These are phyloP conservation scores for Neurospora sp. DNA, from an alignment of 495 filamentous ascomycete species.

Conservation along the genomic window DNA sequence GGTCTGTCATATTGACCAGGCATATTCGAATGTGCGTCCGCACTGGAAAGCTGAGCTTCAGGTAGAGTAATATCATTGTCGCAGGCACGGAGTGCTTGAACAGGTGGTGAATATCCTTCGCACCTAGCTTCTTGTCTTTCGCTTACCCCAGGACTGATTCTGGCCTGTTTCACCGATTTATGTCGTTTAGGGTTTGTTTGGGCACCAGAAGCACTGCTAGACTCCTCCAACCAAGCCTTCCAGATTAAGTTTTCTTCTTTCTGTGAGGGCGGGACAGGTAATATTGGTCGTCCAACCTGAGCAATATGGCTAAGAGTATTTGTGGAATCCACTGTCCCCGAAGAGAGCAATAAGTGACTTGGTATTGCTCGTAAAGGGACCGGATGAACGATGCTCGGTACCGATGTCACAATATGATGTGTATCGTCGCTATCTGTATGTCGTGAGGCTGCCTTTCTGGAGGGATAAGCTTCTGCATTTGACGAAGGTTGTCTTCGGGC, in stretches of 20 bases:
- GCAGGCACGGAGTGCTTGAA: not conserved
- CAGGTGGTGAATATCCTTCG: not conserved
- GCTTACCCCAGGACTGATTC: slow-evolving; percentile 20
- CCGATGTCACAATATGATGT: slow-evolving; percentile 6
- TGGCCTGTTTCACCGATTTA: not conserved
- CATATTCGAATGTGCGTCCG: not conserved
- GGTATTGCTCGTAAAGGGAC: slow-evolving; percentile 9
- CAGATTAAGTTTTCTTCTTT: slow-evolving; percentile 11
- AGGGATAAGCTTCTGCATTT: not conserved
- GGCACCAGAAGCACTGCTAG: slow-evolving; percentile 2
- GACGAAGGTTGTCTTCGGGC: not conserved
- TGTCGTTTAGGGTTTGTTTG: not conserved
- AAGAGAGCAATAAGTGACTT: not conserved
- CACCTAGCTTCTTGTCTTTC: not conserved
- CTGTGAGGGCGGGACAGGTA: slow-evolving; percentile 13
- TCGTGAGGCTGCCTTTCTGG: not conserved
- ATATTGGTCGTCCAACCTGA: slow-evolving; percentile 10
- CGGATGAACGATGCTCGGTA: slow-evolving; percentile 6
- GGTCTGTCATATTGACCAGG: not conserved
- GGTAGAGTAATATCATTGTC: not conserved
- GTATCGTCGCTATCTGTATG: slow-evolving; percentile 1
- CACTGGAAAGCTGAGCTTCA: not conserved
- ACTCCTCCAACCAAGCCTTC: slow-evolving; percentile 12
- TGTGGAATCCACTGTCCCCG: slow-evolving; percentile 6
- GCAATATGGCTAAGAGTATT: slow-evolving; percentile 15